These are phyloP conservation scores for Aspergillus panamensis DNA, from an alignment of 495 filamentous ascomycete genomes.

Conservation along the genomic window DNA sequence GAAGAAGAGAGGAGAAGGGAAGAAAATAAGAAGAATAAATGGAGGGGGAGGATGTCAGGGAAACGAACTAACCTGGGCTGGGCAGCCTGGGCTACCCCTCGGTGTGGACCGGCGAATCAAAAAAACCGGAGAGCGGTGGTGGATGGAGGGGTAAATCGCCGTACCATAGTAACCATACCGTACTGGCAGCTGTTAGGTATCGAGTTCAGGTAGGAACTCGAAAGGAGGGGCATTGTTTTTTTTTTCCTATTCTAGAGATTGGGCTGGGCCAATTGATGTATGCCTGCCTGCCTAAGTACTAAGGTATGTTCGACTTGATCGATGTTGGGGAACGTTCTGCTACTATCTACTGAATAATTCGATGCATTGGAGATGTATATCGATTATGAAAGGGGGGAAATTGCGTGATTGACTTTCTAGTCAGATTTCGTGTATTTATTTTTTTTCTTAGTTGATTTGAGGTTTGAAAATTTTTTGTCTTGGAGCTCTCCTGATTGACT, in stretches of 20 bases:
- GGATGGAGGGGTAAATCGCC: slow-evolving; percentile 24
- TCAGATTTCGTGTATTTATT: background rate
- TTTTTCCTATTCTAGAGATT: too few species aligned
- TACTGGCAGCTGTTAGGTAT: slow-evolving; percentile 3
- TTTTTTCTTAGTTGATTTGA: background rate
- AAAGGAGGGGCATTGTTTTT: background rate
- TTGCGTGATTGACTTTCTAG: slow-evolving; percentile 8
- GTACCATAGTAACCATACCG: slow-evolving; percentile 10
- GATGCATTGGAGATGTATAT: too few species aligned
- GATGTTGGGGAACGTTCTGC: background rate
- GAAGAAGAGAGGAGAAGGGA: slow-evolving; percentile 17
- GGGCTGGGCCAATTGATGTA: too few species aligned
- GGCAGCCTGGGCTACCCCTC: slow-evolving; percentile 7
- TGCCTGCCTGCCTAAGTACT: background rate
- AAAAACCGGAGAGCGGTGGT: slow-evolving; percentile 30
- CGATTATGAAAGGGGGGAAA: background rate
- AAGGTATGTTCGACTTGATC: background rate
- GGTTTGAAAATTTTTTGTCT: background rate
- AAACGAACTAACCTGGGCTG: too few species aligned
- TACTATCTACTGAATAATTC: too few species aligned
- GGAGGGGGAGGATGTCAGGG: slow-evolving; percentile 27
- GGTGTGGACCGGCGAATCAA: slow-evolving; percentile 16
- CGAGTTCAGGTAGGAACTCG: background rate
- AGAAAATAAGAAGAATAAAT: slow-evolving; percentile 21
- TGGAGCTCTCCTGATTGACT: background rate